Base-by-base conservation (phyloP, 148 eudicot species). In the Fagopyrum tataricum region DNA sequence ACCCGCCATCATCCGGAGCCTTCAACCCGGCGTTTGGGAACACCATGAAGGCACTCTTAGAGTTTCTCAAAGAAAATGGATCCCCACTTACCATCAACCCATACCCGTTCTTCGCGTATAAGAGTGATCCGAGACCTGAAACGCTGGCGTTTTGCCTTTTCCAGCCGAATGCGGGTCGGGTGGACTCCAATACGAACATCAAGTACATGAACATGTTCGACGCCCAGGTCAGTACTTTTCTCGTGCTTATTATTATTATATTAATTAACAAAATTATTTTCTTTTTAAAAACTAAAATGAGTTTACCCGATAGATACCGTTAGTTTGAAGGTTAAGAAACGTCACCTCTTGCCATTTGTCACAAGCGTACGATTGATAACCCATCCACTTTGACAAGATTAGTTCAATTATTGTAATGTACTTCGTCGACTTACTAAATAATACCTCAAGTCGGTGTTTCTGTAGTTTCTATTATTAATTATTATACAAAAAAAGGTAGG, bases 131-230 rank as follows among this genome's bases (percentile, higher is more conserved):
- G 0, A 83, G 96, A 61, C 82, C 91, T 5, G 91, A 88, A 17
- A 87, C 96, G 20, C 74, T 91, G 51, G 85, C 89, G 1, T 94
- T 87, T 76, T 89, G 92, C 76, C 82, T 91, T 44, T 91, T 94
- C 75, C 90, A 88, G 76, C 91, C 91, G 23, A 94, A 91, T 59
- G 78, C 87, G 1, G 98, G 97, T 0, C 91, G 93, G 80, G 80
- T 89, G 17, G 98, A 91, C 70, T 59, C 93, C 3, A 85, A 82
- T 37, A 82, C 81, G 24, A 89, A 87, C 48, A 89, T 93, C 79
- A 87, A 91, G 79, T 94, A 94, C 78, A 89, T 82, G 91, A 94
- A 91, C 84, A 91, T 94, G 98, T 91, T 91, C 46, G 97, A 94
- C 81, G 98, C 98, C 9, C 88, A 83, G 91, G 91, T 85, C 21